Evolutionary conservation across 495 filamentous ascomycete species (phyloP).

Genomic region (Aspergillus haitiensis): DNA sequence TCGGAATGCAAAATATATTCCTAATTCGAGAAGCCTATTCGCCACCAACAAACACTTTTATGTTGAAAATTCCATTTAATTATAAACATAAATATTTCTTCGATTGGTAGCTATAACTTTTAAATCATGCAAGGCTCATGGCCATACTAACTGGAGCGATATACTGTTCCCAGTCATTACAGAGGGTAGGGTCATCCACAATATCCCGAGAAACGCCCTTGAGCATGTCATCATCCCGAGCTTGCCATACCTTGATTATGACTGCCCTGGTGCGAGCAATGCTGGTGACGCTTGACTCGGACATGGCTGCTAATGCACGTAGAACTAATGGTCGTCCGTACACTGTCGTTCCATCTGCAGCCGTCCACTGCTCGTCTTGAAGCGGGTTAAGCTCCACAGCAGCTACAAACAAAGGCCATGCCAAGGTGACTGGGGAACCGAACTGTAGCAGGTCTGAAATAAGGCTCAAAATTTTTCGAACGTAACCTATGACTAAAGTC

Average conservation of each 20-base stretch:
- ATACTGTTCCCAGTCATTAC: slow-evolving; percentile 48
- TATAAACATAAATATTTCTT: background rate
- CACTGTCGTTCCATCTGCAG: slow-evolving; percentile 17
- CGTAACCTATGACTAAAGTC: slow-evolving; percentile 37
- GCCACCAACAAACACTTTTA: background rate
- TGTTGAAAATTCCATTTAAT: background rate
- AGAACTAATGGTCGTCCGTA: slow-evolving; percentile 43
- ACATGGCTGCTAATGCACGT: slow-evolving; percentile 42
- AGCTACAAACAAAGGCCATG: slow-evolving; percentile 50
- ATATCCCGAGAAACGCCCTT: slow-evolving; percentile 25
- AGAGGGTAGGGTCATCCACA: slow-evolving; percentile 9
- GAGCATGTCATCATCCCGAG: slow-evolving; percentile 39
- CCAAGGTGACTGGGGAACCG: slow-evolving; percentile 34
- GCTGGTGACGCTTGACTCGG: slow-evolving; percentile 42
- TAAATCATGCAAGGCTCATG: slow-evolving; percentile 44
- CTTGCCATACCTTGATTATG: slow-evolving; percentile 47
- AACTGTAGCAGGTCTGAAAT: slow-evolving; percentile 38
- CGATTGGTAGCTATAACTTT: background rate
- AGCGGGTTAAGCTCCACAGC: slow-evolving; percentile 46
- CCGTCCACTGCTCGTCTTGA: slow-evolving; percentile 39
- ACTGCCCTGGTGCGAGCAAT: slow-evolving; percentile 44
- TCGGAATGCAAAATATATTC: no score
- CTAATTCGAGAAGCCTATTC: no score
- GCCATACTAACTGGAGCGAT: slow-evolving; percentile 43
- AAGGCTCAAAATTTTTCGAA: slow-evolving; percentile 36